These are phyloP conservation scores for Aspergillus bridgeri DNA, from an alignment of 495 filamentous ascomycete genomes.

Conservation along the genomic window DNA sequence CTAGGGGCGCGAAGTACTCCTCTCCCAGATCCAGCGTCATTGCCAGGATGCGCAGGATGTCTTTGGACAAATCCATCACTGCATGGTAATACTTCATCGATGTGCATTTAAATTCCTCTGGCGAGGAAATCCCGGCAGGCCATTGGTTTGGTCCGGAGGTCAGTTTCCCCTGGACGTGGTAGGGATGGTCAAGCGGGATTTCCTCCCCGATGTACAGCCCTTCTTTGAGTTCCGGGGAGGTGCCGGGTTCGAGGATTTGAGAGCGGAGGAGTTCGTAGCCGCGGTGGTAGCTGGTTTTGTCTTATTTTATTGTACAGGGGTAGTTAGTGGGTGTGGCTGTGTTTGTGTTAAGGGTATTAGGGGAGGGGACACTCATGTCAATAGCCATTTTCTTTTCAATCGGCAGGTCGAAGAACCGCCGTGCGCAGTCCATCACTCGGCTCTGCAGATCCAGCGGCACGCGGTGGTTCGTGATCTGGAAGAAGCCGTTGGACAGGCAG, in stretches of 20 bases:
- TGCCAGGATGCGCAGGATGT: slow-evolving; percentile 27
- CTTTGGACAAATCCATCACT: slow-evolving; percentile 31
- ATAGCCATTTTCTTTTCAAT: slow-evolving; percentile 50
- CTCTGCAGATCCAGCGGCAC: slow-evolving; percentile 32
- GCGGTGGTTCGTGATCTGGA: slow-evolving; percentile 47
- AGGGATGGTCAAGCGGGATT: slow-evolving; percentile 38
- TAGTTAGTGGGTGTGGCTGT: slow-evolving; percentile 5
- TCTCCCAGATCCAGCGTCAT: slow-evolving; percentile 35
- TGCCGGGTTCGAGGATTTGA: slow-evolving; percentile 46
- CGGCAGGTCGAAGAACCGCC: slow-evolving; percentile 49
- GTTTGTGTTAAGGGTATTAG: no score
- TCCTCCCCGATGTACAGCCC: slow-evolving; percentile 49
- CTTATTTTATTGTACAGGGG: slow-evolving; percentile 9
- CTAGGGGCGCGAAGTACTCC: slow-evolving; percentile 29
- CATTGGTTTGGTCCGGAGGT: slow-evolving; percentile 49
- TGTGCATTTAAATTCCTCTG: slow-evolving; percentile 42
- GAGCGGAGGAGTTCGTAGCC: slow-evolving; percentile 50
- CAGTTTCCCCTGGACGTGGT: slow-evolving; percentile 32
- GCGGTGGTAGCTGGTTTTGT: slow-evolving; percentile 38
- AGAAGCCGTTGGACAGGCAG: slow-evolving; percentile 47
- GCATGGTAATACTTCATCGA: slow-evolving; percentile 48
- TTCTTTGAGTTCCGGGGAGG: slow-evolving; percentile 49
- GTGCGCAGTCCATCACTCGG: slow-evolving; percentile 34
- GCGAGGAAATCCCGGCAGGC: slow-evolving; percentile 39
- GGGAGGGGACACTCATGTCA: slow-evolving; percentile 31